A percentile compares a stretch with the other conserved stretches of the same genome.
phyloP scores from a whole-genome alignment of 805 yeast species.

The Brettanomyces naardenensis region DNA sequence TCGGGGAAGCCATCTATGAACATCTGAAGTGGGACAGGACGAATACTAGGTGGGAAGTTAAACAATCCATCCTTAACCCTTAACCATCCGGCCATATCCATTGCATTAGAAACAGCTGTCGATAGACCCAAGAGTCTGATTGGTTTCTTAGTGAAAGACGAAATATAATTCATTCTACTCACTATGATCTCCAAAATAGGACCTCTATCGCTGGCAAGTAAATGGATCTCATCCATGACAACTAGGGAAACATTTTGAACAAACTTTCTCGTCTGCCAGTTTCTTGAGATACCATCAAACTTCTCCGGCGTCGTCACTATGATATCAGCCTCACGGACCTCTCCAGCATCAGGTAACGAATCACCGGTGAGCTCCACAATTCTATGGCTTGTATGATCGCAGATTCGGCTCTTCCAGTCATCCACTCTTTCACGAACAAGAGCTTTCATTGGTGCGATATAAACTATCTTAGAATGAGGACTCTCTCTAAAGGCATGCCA shows the following conservation, averaged over 20 bases:
- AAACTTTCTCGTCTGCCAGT: slow-evolving; percentile 73
- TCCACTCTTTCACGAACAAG: slow-evolving; percentile 76
- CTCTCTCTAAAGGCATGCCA: slow-evolving; percentile 89
- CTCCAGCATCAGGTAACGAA: slow-evolving; percentile 63
- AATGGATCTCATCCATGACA: slow-evolving; percentile 80
- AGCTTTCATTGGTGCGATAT: slow-evolving; percentile 88
- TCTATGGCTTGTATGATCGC: slow-evolving; percentile 36
- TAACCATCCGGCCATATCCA: slow-evolving; percentile 81
- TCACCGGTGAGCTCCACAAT: slow-evolving; percentile 81
- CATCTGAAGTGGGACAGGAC: slow-evolving; percentile 84
- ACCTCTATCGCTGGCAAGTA: slow-evolving; percentile 79
- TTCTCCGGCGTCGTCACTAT: slow-evolving; percentile 82
- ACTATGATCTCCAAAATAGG: slow-evolving; percentile 85
- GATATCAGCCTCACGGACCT: slow-evolving; percentile 61
- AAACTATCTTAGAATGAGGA: slow-evolving; percentile 75
- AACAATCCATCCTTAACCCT: slow-evolving; percentile 68
- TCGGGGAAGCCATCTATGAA: slow-evolving; percentile 84
- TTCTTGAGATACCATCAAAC: slow-evolving; percentile 81
- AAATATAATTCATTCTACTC: slow-evolving; percentile 72
- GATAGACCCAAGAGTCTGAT: slow-evolving; percentile 70
- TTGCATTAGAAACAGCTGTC: slow-evolving; percentile 80
- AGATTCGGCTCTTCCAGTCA: slow-evolving; percentile 61
- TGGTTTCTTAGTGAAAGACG: slow-evolving; percentile 51
- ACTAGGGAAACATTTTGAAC: slow-evolving; percentile 69
- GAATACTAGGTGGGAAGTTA: slow-evolving; percentile 73